Base-by-base conservation (phyloP, 2,329 filamentous ascomycete species). In the Davidsoniella eucalypti region DNA sequence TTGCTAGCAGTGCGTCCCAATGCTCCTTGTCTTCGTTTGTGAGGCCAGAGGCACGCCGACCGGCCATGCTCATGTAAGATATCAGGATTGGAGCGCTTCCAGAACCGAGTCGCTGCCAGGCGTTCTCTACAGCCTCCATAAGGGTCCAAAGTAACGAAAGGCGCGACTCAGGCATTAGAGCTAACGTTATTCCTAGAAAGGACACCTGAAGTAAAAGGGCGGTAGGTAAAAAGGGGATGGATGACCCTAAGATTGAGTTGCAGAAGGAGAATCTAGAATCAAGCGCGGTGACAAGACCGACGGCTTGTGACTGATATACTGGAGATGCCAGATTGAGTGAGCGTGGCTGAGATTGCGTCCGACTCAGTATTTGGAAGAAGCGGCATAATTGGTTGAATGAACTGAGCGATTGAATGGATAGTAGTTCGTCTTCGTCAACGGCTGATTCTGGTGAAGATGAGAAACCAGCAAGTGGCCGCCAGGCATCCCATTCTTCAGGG, bases 401-500 rank as follows among this genome's bases (percentile, higher is more conserved):
- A 38, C 61, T 63, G n/a, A 67, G 51, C 3, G 65, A 61, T 36
- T 67, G 64, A 7, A 21, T 51, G 45, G 26, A 37, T 23, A 49
- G 51, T 25, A 14, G 47, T 42, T 45, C 21, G n/a, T 12, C 16
- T 10, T 36, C 17, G n/a, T n/a, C n/a, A 5, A 37, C 10, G n/a
- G 42, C 12, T 16, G 47, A 12, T 14, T 40, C 18, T n/a, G 10
- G 18, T 16, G 14, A 16, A 9, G 53, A 42, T 4, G 65, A 64
- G 45, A 68, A 67, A 2, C 61, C 65, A 3, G 60, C 57, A 53
- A 69, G 68, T 23, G 78, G 73, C 16, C 69, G 68, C 82, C 82
- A 87, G 1, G 79, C 76, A 55, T 82, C 77, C 82, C 82, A 86
- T 63, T 86, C 81, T 58, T 86, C 82, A 17, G 81, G 64, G 1